These are phyloP conservation scores for Gigaspora rosea DNA, from an alignment of 192 early-diverging fungal species.

Conservation along the genomic window DNA sequence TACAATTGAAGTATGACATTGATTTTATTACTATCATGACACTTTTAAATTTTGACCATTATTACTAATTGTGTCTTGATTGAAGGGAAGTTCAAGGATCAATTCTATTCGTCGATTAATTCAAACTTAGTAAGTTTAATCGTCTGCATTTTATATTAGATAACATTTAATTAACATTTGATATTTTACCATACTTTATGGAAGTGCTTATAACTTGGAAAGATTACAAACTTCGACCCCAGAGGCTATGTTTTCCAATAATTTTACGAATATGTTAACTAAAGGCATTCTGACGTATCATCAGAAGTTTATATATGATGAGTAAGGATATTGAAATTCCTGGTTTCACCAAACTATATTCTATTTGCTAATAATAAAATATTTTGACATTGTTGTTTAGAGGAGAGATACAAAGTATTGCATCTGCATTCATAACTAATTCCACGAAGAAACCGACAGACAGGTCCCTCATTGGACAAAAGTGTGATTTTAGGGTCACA, in stretches of 20 bases:
- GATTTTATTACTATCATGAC: slow-evolving; percentile 11
- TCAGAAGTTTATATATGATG: slow-evolving; percentile 24
- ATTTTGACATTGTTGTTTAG: slow-evolving; percentile 15
- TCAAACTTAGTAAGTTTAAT: slow-evolving; percentile 19
- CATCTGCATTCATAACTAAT: slow-evolving; percentile 21
- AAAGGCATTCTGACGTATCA: slow-evolving; percentile 22
- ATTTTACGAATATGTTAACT: slow-evolving; percentile 25
- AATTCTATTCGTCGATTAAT: slow-evolving; percentile 14
- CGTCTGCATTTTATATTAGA: background rate
- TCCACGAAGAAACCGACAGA: slow-evolving; percentile 22
- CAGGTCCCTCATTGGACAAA: slow-evolving; percentile 24
- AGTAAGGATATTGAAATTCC: slow-evolving; percentile 17
- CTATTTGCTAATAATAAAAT: slow-evolving; percentile 22
- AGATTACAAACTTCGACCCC: slow-evolving; percentile 1
- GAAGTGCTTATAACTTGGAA: slow-evolving; percentile 23
- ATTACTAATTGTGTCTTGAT: background rate
- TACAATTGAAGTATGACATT: slow-evolving; percentile 20
- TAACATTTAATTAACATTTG: slow-evolving; percentile 1
- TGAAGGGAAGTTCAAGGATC: slow-evolving; percentile 8
- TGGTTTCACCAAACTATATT: slow-evolving; percentile 8
- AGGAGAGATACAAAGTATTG: slow-evolving; percentile 26
- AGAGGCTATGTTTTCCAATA: slow-evolving; percentile 16
- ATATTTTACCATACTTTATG: background rate
- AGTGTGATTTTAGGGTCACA: slow-evolving; percentile 26
- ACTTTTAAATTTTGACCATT: background rate